Evolutionary conservation across 257 asterid species (phyloP), one percentile per base, ranked within the genome.

Genomic region (Knoxia roxburghii): DNA sequence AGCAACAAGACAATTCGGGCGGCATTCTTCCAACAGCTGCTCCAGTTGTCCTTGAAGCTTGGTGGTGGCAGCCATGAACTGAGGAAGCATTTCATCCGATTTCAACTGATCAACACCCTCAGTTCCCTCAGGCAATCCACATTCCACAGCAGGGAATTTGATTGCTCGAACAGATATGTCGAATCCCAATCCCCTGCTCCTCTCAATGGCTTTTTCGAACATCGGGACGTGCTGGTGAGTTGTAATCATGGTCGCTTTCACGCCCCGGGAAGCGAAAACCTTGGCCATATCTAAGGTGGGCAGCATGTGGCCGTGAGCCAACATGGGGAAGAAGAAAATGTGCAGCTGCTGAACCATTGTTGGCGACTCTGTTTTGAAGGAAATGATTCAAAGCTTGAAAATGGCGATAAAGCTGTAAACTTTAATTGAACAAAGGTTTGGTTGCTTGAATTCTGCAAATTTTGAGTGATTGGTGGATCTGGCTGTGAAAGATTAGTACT

Each of bases 261-360:
- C 62, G 2, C 87, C 91, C 6, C 79, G 72, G 13, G 91, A 81
- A 5, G 32, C 45, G 70, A 87, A 78, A 6, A 85, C 78, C 33
- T 83, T 85, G 54, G 87, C 95, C 91, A 87, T 81, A 61, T 87
- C 87, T 7, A 87, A n/a, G 11, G 69, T 67, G 10, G 91, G 95
- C 68, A 85, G 76, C 77, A 74, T 81, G 65, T 87, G 95, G 62
- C 95, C 91, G 0, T 76, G 80, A 69, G 91, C 89, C 72, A 85
- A 30, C 12, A 77, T 8, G 0, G 95, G 95, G 50, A 81, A 63
- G 67, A 81, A 65, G 71, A 73, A 68, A n/a, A 87, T 15, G 39
- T 85, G 91, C 0, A 78, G 7, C 37, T 65, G 78, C 64, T 78
- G 66, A 11, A 21, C 69, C 78, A 77, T 77, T 60, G n/a, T n/a